phyloP scores from a whole-genome alignment of 2,329 filamentous ascomycete species.

The Alternaria consortialis region DNA sequence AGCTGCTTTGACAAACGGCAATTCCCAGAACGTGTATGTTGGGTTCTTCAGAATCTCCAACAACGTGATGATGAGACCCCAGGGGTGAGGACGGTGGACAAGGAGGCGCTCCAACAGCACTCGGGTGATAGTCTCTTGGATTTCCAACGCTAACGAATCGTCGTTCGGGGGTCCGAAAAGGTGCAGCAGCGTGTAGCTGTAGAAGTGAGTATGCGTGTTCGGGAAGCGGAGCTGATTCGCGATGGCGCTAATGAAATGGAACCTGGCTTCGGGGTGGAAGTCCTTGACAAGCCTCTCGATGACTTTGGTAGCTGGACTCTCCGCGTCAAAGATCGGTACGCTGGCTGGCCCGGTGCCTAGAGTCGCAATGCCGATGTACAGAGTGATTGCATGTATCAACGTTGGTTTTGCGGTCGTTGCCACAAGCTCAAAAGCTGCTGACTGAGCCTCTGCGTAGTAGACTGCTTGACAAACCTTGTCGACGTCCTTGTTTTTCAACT shows the following conservation, averaged over 20 bases:
- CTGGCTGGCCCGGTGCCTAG: slow-evolving; percentile 67
- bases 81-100: slow-evolving; percentile 91
- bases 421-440: slow-evolving; percentile 72
- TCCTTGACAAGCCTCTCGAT: slow-evolving; percentile 80
- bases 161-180: slow-evolving; percentile 70
- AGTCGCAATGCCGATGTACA: slow-evolving; percentile 80
- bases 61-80: slow-evolving; percentile 89
- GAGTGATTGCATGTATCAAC: slow-evolving; percentile 82
- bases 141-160: slow-evolving; percentile 74
- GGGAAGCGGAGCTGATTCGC: slow-evolving; percentile 92
- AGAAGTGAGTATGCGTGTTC: slow-evolving; percentile 90
- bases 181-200: slow-evolving; percentile 83
- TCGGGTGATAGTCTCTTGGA: slow-evolving; percentile 90
- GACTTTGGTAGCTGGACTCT: slow-evolving; percentile 73
- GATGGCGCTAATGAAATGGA: slow-evolving; percentile 84
- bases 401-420: slow-evolving; percentile 73
- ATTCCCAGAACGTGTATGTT: slow-evolving; percentile 88
- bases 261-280: slow-evolving; percentile 78
- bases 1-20: slow-evolving; percentile 88
- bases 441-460: slow-evolving; percentile 65
- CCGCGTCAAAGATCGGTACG: slow-evolving; percentile 70
- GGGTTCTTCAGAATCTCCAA: slow-evolving; percentile 92
- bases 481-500: slow-evolving; percentile 75
- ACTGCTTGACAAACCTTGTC: slow-evolving; percentile 80
- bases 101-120: slow-evolving; percentile 88